Base-by-base conservation (phyloP, 2,329 filamentous ascomycete species). In the Paradendryphiella salina region DNA sequence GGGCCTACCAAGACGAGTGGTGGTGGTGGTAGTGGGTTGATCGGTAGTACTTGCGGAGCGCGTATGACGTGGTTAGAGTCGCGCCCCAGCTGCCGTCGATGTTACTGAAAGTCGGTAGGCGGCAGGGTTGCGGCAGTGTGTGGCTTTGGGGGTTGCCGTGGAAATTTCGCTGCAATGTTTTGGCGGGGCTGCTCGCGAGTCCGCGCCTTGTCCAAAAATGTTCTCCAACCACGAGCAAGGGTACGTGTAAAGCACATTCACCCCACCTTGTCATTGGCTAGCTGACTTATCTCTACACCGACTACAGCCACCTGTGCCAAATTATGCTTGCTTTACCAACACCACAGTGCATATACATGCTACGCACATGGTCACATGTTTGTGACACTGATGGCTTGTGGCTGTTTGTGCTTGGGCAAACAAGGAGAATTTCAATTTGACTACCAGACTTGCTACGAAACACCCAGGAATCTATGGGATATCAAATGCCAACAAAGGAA, bases 111-210 rank as follows among this genome's bases (percentile, higher is more conserved):
- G 41, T 35, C 37, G 23, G 45, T n/a, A 45, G 44, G 45, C 52
- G 42, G 41, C 47, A 46, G 42, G 26, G 29, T 40, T 36, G 14
- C 35, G 26, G 39, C 38, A 36, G 34, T 37, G 49, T 33, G 49
- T 52, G 37, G 41, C 29, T 38, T 26, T 26, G 23, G 40, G 52
- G 35, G 55, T 58, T 51, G 53, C 53, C 40, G 52, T 55, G 45
- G 55, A 56, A 58, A 57, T 53, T 55, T 52, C 43, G 46, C 45
- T 52, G 41, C 42, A 42, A 48, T 52, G 52, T 58, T 58, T 58
- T 58, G 56, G 56, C 48, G 56, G 56, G 52, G 56, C 47, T 54
- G 46, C 49, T 52, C 49, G 52, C 52, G 36, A 55, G 40, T 45
- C 52, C 41, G 53, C 40, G 50, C 46, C 43, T 35, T 42, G 40